phyloP scores from a whole-genome alignment of 164 flowering plant species.

The Magnolia kwangsiensis region DNA sequence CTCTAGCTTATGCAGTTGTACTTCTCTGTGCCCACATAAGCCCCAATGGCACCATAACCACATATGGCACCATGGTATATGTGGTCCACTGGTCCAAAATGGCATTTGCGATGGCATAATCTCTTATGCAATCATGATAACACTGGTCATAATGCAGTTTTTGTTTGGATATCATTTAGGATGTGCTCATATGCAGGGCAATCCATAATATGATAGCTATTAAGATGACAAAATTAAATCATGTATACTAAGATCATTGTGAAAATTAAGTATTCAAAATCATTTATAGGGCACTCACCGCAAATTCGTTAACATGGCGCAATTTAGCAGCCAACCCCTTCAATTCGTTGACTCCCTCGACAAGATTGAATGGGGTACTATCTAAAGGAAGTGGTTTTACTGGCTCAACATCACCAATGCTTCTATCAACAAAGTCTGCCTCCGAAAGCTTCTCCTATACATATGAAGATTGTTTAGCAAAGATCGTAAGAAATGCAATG shows the following conservation, averaged over 20 bases:
- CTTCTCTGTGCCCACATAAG: too few species aligned
- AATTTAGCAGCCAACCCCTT: constrained; percentile 76
- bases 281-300: constrained; percentile 43
- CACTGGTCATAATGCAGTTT: too few species aligned
- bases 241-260: background rate
- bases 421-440: constrained; percentile 67
- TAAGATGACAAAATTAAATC: background rate
- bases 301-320: constrained; percentile 70
- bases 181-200: too few species aligned
- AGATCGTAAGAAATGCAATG: background rate
- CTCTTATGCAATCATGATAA: too few species aligned
- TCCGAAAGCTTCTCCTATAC: constrained; percentile 63
- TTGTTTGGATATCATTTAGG: too few species aligned
- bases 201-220: too few species aligned
- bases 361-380: constrained; percentile 67
- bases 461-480: constrained; percentile 5
- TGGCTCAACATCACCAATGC: constrained; percentile 34
- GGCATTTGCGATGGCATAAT: too few species aligned
- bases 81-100: too few species aligned
- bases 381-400: constrained; percentile 57
- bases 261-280: background rate
- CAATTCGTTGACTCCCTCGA: constrained; percentile 76
- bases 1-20: too few species aligned
- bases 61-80: too few species aligned
- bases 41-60: too few species aligned